These are phyloP conservation scores for Pichia sp. DNA, from an alignment of 1,139 yeast species.

Conservation along the genomic window DNA sequence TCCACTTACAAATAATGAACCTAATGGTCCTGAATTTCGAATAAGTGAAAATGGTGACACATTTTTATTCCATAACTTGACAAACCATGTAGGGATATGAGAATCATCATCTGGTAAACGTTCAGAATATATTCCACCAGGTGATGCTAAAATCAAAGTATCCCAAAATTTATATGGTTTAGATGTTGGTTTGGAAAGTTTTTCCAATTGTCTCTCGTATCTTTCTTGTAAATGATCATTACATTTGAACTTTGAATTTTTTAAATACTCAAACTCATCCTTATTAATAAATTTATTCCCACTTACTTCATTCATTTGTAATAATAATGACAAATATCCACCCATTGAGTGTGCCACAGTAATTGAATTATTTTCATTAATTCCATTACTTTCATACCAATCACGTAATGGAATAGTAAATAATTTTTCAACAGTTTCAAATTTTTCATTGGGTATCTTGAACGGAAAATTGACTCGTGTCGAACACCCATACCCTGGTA, in stretches of 20 bases:
- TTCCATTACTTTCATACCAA: conserved; percentile 39
- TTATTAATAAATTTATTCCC: conserved; percentile 7
- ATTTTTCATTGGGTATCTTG: conserved; percentile 27
- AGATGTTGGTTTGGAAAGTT: conserved; percentile 1
- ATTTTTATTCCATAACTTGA: conserved; percentile 60
- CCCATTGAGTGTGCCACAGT: conserved; percentile 62
- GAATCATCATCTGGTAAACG: conserved; percentile 22
- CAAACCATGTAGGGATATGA: conserved; percentile 56
- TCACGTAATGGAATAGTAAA: conserved; percentile 44
- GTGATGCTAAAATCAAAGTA: conserved; percentile 47
- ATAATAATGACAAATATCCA: conserved; percentile 46
- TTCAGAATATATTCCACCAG: conserved; percentile 53
- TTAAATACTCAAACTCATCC: conserved; percentile 12
- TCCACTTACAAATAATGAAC: conserved; percentile 68
- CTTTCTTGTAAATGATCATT: neutral
- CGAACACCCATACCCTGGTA: conserved; percentile 73
- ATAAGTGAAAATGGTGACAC: conserved; percentile 66
- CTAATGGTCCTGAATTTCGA: conserved; percentile 56
- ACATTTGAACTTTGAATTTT: conserved; percentile 2
- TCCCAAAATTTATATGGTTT: conserved; percentile 33
- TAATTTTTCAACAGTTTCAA: conserved; percentile 40
- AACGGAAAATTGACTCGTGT: conserved; percentile 52
- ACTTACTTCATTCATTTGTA: conserved; percentile 23
- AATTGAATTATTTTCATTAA: conserved; percentile 32
- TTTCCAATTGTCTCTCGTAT: conserved; percentile 2